These are phyloP conservation scores for Lactuca saligna DNA, from an alignment of 129 eudicot genomes.

Conservation along the genomic window DNA sequence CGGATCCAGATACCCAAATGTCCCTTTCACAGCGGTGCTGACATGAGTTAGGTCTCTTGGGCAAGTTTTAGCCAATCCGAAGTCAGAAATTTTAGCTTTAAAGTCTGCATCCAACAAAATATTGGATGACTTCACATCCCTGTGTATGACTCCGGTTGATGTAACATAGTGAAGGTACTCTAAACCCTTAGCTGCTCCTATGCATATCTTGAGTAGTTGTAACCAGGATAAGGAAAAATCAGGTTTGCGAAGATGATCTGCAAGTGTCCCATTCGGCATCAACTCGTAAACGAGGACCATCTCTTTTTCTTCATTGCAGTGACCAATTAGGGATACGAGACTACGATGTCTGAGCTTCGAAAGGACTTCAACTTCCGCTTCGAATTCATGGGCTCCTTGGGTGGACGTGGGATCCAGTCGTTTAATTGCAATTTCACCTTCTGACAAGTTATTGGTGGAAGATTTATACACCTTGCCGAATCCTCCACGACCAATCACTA, in stretches of 20 bases:
- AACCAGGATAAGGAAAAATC: too few relatives aligned
- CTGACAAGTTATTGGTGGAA: background rate
- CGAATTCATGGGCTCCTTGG: constrained; percentile 31
- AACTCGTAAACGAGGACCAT: background rate
- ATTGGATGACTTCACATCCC: constrained; percentile 24
- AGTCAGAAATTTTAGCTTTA: constrained; percentile 24
- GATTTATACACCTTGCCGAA: constrained; percentile 31
- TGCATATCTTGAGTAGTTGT: too few relatives aligned
- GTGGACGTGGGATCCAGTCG: constrained; percentile 6
- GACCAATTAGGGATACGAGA: background rate
- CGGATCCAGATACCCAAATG: constrained; percentile 25
- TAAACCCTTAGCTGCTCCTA: too few relatives aligned
- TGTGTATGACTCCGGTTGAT: too few relatives aligned
- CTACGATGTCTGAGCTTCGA: constrained; percentile 26
- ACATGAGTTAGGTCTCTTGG: constrained; percentile 14
- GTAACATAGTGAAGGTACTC: too few relatives aligned
- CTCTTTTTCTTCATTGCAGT: too few relatives aligned
- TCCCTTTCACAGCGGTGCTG: background rate
- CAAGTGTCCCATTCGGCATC: background rate
- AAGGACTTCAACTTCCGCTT: constrained; percentile 23
- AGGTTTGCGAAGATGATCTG: too few relatives aligned
- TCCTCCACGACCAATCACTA: constrained; percentile 26
- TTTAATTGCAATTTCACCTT: constrained; percentile 23
- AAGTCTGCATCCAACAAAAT: constrained; percentile 19
- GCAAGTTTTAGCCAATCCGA: constrained; percentile 22